Percentiles rank a stretch among this genome's conserved stretches.
Conservation (phyloP, 352 stramenopile genomes). For the Phytophthora pseudosyringae region DNA sequence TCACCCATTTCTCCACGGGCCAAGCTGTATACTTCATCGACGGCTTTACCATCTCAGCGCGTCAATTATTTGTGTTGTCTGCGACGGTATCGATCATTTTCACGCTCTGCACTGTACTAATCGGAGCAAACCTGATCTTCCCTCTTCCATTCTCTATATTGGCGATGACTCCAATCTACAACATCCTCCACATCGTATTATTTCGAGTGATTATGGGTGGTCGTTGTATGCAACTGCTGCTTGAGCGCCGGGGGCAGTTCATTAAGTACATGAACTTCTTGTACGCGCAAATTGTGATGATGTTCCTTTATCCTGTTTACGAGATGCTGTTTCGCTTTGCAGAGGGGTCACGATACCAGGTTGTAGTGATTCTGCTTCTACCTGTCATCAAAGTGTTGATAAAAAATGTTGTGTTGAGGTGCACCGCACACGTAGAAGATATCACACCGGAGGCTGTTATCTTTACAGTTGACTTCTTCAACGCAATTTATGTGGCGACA, state of each 20-base stretch:
- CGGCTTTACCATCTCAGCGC: constrained; percentile 5
- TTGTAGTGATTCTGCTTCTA: constrained; percentile 29
- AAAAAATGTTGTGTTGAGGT: constrained; percentile 26
- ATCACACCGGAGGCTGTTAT: constrained; percentile 29
- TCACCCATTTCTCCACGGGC: constrained; percentile 1
- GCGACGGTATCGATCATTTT: constrained; percentile 3
- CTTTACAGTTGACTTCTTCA: constrained; percentile 39
- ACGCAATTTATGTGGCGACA: constrained; percentile 29
- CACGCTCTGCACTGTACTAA: background rate
- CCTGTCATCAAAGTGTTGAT: constrained; percentile 42
- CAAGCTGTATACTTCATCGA: constrained; percentile 15
- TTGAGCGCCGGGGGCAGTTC: constrained; percentile 7
- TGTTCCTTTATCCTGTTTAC: constrained; percentile 33
- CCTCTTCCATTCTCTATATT: constrained; percentile 19
- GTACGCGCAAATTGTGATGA: constrained; percentile 17
- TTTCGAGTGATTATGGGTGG: constrained; percentile 23
- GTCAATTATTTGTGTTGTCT: constrained; percentile 7
- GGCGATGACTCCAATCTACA: constrained; percentile 24
- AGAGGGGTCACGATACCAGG: constrained; percentile 15
- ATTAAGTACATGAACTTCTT: constrained; percentile 23
- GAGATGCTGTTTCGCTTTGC: constrained; percentile 17
- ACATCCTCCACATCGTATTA: constrained; percentile 19
- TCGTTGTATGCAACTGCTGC: background rate
- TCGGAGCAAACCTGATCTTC: constrained; percentile 15
- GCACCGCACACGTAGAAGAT: constrained; percentile 24